These are phyloP conservation scores for Dictyostelium purpureum DNA, from an alignment of 78 protist genomes.

Conservation along the genomic window DNA sequence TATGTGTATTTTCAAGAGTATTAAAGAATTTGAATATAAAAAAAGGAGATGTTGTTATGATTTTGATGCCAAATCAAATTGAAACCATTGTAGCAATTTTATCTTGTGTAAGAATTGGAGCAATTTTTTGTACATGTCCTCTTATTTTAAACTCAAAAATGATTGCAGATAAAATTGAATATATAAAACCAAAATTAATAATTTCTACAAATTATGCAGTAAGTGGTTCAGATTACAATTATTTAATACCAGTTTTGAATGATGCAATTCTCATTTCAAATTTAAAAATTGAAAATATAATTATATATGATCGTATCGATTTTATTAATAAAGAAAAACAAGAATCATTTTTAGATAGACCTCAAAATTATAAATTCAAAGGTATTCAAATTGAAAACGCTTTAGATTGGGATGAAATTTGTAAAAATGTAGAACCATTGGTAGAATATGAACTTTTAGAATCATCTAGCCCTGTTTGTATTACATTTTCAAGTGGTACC, in stretches of 20 bases:
- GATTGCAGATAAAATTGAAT: not conserved
- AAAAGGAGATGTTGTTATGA: conserved; percentile 88
- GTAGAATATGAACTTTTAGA: not conserved
- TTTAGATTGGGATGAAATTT: not conserved
- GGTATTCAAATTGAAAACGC: not conserved
- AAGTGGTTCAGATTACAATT: too few relatives aligned
- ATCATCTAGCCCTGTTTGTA: not conserved
- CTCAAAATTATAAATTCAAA: not conserved
- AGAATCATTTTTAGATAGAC: not conserved
- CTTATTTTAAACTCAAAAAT: not conserved
- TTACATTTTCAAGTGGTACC: not conserved
- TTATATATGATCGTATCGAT: not conserved
- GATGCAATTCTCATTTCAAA: not conserved
- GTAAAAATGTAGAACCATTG: not conserved
- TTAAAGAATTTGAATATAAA: conserved; percentile 73
- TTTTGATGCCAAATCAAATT: conserved; percentile 91
- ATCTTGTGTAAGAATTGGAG: conserved; percentile 95
- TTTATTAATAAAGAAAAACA: not conserved
- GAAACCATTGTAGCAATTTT: conserved; percentile 86
- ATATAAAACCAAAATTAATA: not conserved
- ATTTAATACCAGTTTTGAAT: not conserved
- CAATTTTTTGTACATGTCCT: conserved; percentile 52
- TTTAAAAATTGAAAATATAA: not conserved
- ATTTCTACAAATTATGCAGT: not conserved
- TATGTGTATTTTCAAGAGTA: conserved; percentile 80